A percentile compares a stretch with the other conserved stretches of the same genome.
Evolutionary conservation across 2,329 filamentous ascomycete genomes (phyloP).

Genomic region (Botrytis pseudocinerea): DNA sequence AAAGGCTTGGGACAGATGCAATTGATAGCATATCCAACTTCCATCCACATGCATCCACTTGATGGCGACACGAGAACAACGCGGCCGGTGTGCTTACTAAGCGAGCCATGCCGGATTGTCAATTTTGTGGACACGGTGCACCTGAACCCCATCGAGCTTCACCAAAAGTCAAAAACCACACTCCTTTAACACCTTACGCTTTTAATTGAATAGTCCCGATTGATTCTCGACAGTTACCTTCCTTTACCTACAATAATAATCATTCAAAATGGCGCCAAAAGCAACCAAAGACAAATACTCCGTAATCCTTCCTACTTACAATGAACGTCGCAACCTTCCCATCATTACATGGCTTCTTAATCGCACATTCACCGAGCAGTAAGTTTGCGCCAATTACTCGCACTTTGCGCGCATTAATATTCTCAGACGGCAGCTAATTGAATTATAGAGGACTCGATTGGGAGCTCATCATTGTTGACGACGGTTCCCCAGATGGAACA

Average conservation of each 20-base stretch:
- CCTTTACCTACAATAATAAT: slow-evolving; percentile 15
- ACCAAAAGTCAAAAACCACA: slow-evolving; percentile 16
- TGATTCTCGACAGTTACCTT: slow-evolving; percentile 7
- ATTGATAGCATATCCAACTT: not conserved
- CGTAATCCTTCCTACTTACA: slow-evolving; percentile 96
- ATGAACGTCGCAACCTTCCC: slow-evolving; percentile 94
- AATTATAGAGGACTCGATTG: slow-evolving; percentile 78
- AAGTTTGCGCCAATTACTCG: slow-evolving; percentile 39
- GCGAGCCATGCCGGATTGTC: not conserved
- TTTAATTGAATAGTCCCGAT: slow-evolving; percentile 17
- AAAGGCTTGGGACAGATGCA: not conserved
- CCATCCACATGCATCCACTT: not conserved
- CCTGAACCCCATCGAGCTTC: slow-evolving; percentile 8
- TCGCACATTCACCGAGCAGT: slow-evolving; percentile 88
- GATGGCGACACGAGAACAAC: not conserved
- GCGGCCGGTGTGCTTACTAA: slow-evolving; percentile 7
- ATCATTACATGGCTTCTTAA: slow-evolving; percentile 94
- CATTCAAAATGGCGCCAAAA: slow-evolving; percentile 23
- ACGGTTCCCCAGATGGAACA: slow-evolving; percentile 94
- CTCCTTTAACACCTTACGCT: slow-evolving; percentile 14
- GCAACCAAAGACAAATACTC: slow-evolving; percentile 78
- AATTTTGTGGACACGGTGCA: slow-evolving; percentile 21
- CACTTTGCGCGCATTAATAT: not conserved
- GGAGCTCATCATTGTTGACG: slow-evolving; percentile 98
- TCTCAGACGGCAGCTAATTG: not conserved